phyloP scores from a whole-genome alignment of 2,329 filamentous ascomycete genomes.

The Xylaria sp. region DNA sequence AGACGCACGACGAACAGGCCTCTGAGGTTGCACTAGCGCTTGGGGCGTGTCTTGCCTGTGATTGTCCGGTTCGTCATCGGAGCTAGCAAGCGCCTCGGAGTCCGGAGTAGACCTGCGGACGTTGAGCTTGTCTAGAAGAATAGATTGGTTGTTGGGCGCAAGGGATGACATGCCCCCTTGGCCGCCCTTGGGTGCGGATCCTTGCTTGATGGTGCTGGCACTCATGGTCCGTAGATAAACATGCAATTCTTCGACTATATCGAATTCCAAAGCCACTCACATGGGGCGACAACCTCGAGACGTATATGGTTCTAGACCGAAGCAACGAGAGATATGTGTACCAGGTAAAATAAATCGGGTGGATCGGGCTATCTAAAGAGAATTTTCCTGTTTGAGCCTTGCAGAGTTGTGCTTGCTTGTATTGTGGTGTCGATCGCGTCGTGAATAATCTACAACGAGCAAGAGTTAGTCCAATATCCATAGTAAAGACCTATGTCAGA shows the following conservation, averaged over 20 bases:
- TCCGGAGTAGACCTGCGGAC: conserved; percentile 88
- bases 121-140: conserved; percentile 79
- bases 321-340: conserved; percentile 6
- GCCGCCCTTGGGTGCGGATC: conserved; percentile 62
- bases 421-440: conserved; percentile 16
- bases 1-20: conserved; percentile 77
- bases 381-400: conserved; percentile 14
- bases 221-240: conserved; percentile 58
- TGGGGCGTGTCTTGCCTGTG: conserved; percentile 64
- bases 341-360: not conserved
- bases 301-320: conserved; percentile 25
- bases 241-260: conserved; percentile 30
- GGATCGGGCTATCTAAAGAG: conserved; percentile 20
- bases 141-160: conserved; percentile 68
- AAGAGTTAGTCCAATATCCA: conserved; percentile 12
- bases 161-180: conserved; percentile 57
- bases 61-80: conserved; percentile 87
- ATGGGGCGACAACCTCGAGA: conserved; percentile 20
- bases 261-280: conserved; percentile 14
- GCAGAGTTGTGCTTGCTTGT: conserved; percentile 19
- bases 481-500: not conserved
- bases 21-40: conserved; percentile 61
- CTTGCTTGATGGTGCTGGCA: conserved; percentile 61
- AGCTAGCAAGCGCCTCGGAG: conserved; percentile 91
- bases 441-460: conserved; percentile 26